Evolutionary conservation across 192 early-diverging fungal species (phyloP), one percentile per base, ranked within the genome.

Genomic region (Gamsiella multidivaricata): DNA sequence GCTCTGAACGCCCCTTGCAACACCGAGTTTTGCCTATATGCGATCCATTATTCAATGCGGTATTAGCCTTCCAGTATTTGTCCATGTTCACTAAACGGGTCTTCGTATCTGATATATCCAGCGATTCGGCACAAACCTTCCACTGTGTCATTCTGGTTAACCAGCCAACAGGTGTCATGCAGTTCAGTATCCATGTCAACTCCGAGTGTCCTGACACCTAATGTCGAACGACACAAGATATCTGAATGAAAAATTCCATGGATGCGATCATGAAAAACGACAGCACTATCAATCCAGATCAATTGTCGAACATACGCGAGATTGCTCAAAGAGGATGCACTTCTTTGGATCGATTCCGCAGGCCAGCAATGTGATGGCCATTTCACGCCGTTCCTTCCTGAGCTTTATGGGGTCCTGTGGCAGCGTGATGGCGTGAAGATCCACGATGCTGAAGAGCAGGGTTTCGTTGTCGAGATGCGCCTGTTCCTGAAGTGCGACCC

Each of bases 71-170:
- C n/a, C n/a, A n/a, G n/a, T n/a, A n/a, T n/a, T n/a, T 61, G 64
- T 18, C 37, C 28, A 36, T 2, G 52, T 34, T 23, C 25, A 28
- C 62, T 26, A n/a, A 20, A 15, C 18, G 8, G 53, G 50, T 1
- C 10, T 6, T 3, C 3, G 17, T 54, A 17, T 3, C 8, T 17
- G 4, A 37, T 41, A 42, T 47, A n/a, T n/a, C n/a, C n/a, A n/a
- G n/a, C n/a, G n/a, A 20, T 18, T 55, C 36, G 54, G 37, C 5
- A 31, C 14, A 17, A 63, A 89, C 87, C 83, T 97, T 96, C 96
- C 96, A 98, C 65, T 98, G 96, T 12, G 96, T 96, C 96, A 98
- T 98, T 7, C 95, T 85, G 26, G 88, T 90, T 4, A 98, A 76
- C 95, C 95, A 96, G 3, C 91, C 90, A 2, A 97, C 87, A 14